These are phyloP conservation scores for Penicillium concentricum DNA, from an alignment of 2,329 filamentous ascomycete species.

Conservation along the genomic window DNA sequence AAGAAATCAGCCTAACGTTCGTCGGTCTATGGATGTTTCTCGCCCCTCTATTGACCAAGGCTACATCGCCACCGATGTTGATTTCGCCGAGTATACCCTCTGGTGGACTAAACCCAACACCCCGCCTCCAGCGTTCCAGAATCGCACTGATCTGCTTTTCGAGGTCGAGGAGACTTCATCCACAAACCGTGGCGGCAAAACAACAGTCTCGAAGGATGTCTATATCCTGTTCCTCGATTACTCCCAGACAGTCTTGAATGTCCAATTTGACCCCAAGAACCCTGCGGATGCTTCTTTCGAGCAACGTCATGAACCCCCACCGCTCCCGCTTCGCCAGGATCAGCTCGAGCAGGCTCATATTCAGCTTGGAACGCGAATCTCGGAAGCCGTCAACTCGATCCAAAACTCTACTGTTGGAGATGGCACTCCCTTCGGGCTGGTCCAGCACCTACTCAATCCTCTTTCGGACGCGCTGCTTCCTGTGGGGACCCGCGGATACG, in stretches of 20 bases:
- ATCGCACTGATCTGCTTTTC: slow-evolving; percentile 76
- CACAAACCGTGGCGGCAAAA: slow-evolving; percentile 67
- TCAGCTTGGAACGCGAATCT: slow-evolving; percentile 75
- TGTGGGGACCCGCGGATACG: slow-evolving; percentile 85
- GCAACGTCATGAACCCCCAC: slow-evolving; percentile 83
- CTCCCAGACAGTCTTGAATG: slow-evolving; percentile 86
- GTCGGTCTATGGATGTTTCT: slow-evolving; percentile 71
- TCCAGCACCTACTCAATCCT: slow-evolving; percentile 75
- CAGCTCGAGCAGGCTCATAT: slow-evolving; percentile 86
- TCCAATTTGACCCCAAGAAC: slow-evolving; percentile 73
- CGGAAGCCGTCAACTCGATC: slow-evolving; percentile 65
- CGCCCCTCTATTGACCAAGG: slow-evolving; percentile 75
- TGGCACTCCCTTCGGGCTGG: slow-evolving; percentile 72
- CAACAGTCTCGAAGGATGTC: slow-evolving; percentile 72
- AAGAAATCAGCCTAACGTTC: slow-evolving; percentile 50
- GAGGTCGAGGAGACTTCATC: slow-evolving; percentile 77
- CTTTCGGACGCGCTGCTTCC: slow-evolving; percentile 73
- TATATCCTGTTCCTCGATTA: slow-evolving; percentile 94
- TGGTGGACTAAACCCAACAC: slow-evolving; percentile 88
- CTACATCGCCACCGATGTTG: slow-evolving; percentile 84
- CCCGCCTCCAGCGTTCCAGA: slow-evolving; percentile 77
- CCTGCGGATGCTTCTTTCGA: slow-evolving; percentile 71
- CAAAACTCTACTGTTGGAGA: slow-evolving; percentile 82
- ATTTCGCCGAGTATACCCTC: slow-evolving; percentile 68
- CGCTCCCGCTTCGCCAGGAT: slow-evolving; percentile 79